Conservation (phyloP, 805 yeast species). For the Scheffersomyces stipitis region DNA sequence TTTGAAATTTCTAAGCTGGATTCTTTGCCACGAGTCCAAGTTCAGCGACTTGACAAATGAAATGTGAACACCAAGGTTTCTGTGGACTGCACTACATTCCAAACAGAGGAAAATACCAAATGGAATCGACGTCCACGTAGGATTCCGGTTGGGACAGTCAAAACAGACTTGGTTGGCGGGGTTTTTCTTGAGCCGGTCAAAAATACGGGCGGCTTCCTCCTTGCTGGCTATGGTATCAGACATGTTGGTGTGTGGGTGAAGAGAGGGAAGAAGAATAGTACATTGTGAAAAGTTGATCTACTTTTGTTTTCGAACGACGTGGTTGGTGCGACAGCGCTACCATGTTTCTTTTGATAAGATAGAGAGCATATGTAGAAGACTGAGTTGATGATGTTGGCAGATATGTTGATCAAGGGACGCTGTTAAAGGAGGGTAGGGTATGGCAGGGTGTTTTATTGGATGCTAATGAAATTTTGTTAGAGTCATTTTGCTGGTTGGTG, state of each 20-base stretch:
- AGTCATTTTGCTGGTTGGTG: too few species aligned
- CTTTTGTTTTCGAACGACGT: too few species aligned
- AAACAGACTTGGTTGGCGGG: conserved; percentile 85
- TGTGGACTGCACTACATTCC: conserved; percentile 93
- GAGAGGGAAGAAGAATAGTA: too few species aligned
- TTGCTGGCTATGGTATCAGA: conserved; percentile 58
- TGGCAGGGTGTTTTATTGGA: too few species aligned
- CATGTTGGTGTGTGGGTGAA: conserved; percentile 27
- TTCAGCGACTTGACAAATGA: conserved; percentile 91
- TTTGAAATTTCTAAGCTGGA: conserved; percentile 87
- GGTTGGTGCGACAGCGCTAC: too few species aligned
- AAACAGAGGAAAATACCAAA: conserved; percentile 90
- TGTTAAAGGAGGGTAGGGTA: too few species aligned
- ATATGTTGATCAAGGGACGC: too few species aligned
- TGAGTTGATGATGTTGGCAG: too few species aligned
- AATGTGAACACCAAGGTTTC: conserved; percentile 94
- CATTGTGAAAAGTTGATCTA: too few species aligned
- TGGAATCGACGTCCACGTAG: conserved; percentile 98
- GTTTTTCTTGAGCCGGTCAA: conserved; percentile 58
- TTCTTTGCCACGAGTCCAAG: conserved; percentile 91
- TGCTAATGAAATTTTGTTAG: too few species aligned
- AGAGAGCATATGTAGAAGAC: too few species aligned
- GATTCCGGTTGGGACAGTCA: conserved; percentile 91
- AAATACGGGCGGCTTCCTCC: conserved; percentile 67
- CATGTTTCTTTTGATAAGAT: too few species aligned